phyloP scores from a whole-genome alignment of 108 stramenopile species.

The Pseudonitzschia multistriata region DNA sequence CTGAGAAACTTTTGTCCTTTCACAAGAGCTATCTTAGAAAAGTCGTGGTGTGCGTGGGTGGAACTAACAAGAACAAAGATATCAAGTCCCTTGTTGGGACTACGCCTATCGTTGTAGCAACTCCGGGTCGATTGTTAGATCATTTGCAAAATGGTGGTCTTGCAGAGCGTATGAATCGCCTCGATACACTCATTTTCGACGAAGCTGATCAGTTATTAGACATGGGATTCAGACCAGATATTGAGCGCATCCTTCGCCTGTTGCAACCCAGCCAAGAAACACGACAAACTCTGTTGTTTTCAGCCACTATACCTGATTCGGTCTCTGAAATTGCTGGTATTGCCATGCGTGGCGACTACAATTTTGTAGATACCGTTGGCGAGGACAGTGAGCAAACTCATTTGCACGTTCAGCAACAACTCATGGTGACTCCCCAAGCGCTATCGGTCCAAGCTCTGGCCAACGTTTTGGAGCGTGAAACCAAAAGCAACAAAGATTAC shows the following conservation, averaged over 20 bases:
- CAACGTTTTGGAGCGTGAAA: constrained; percentile 37
- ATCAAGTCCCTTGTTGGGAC: constrained; percentile 58
- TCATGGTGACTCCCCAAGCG: constrained; percentile 35
- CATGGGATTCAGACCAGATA: constrained; percentile 90
- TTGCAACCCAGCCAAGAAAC: constrained; percentile 44
- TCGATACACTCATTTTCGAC: constrained; percentile 36
- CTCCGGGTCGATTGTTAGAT: constrained; percentile 91
- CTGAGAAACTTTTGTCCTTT: constrained; percentile 48
- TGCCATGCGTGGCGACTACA: constrained; percentile 35
- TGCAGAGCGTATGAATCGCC: constrained; percentile 28
- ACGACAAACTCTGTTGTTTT: constrained; percentile 88
- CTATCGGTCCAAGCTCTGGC: constrained; percentile 31
- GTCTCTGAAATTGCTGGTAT: constrained; percentile 51
- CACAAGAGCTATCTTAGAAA: constrained; percentile 57
- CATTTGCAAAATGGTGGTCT: constrained; percentile 87
- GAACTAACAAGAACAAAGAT: constrained; percentile 80
- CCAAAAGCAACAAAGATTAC: constrained; percentile 32
- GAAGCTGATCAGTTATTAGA: constrained; percentile 81
- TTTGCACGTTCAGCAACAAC: constrained; percentile 46
- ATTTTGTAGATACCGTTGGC: constrained; percentile 56
- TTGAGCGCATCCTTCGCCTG: constrained; percentile 65
- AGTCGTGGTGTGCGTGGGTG: constrained; percentile 72
- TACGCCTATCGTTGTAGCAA: constrained; percentile 75
- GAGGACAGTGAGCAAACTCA: constrained; percentile 51
- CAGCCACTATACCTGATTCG: constrained; percentile 78